Base-by-base conservation (phyloP, 495 filamentous ascomycete genomes). In the Lepraria neglecta region DNA sequence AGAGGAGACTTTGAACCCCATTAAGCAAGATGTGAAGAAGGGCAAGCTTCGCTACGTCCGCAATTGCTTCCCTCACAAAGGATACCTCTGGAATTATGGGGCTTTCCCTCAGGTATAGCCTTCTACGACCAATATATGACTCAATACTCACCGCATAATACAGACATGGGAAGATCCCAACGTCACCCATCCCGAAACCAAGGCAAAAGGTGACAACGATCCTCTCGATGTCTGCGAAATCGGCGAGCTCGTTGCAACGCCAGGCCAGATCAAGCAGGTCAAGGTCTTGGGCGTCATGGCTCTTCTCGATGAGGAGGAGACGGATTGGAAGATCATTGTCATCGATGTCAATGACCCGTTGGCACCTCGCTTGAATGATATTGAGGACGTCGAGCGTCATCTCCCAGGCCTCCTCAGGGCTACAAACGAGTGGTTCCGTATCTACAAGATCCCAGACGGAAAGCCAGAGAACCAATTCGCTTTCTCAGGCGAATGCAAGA, bases 401-500 rank as follows among this genome's bases (percentile, higher is more conserved):
- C 88, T 99, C 28, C 95, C 95, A 47, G 95, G 95, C 64, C 87
- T 97, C 44, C 80, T 99, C 71, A 84, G 95, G 65, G 95, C 95
- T 71, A 97, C 94, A 73, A 99, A 99, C 74, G 95, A 99, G 83
- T 99, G 95, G 95, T 99, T 99, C 89, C 90, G 95, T 76, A 97
- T 99, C 84, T 99, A 99, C 86, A 97, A 97, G 84, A 97, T 99
- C 78, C 95, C 95, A 70, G 95, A 99, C 72, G 95, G 95, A 82
- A 99, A 97, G 91, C 92, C 92, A 69, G 94, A 97, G 86, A 99
- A 99, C 84, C 94, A 97, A 80, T 97, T 99, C 71, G 95, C 95
- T 68, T 99, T 99, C 84, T 95, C 91, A 57, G 95, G 95, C 77
- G 95, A 99, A 82, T 97, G 95, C 88, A 99, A 99, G 85, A 99